phyloP scores from a whole-genome alignment of 441 rosid species.

The Corymbia citriodora region DNA sequence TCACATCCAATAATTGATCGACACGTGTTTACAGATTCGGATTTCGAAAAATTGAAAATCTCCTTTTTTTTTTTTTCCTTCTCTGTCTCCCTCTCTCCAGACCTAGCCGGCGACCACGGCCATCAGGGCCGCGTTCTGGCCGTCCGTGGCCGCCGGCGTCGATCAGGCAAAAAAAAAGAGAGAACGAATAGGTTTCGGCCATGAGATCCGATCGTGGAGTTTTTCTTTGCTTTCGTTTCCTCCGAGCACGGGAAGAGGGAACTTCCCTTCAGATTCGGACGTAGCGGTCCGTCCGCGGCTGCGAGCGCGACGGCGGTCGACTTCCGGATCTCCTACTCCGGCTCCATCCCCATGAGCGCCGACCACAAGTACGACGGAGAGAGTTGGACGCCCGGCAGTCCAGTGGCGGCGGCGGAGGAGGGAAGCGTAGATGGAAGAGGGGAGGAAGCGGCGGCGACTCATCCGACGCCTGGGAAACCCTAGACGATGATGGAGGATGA shows the following conservation, averaged over 20 bases:
- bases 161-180: neutral
- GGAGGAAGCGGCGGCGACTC: no score
- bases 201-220: neutral
- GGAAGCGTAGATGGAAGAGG: no score
- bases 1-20: neutral
- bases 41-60: no score
- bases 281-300: neutral
- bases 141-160: neutral
- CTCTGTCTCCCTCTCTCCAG: no score
- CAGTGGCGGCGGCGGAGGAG: no score
- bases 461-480: no score
- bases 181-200: neutral
- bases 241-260: neutral
- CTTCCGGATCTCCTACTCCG: neutral
- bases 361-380: no score
- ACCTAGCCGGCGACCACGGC: rapidly evolving
- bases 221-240: neutral
- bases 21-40: rapidly evolving
- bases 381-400: no score
- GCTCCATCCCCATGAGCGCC: no score
- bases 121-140: no score
- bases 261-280: neutral
- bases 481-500: no score
- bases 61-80: rapidly evolving
- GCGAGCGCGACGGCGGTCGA: neutral